Evolutionary conservation across 1,284 basidiomycete genomes (phyloP), one percentile per base, ranked within the genome.

Genomic region (Cutaneotrichosporon cutaneum): DNA sequence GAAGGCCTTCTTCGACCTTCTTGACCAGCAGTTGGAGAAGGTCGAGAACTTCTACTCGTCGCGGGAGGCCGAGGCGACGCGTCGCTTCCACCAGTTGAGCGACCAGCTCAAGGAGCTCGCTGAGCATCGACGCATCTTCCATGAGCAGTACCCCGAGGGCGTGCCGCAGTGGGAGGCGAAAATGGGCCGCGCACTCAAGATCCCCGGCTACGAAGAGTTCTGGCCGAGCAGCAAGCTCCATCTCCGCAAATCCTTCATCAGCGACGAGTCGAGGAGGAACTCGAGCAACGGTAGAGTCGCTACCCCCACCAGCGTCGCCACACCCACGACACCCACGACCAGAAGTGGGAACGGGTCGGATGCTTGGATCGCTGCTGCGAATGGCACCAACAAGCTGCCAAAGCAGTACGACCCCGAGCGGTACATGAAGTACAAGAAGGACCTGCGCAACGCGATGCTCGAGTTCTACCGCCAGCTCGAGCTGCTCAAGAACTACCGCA

Each of bases 381-480:
- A 54, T 16, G 53, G 59, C 26, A 10, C 7, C 8, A 5, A 8
- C 35, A 39, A 55, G 27, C 7, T 59, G 42, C 35, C n/a, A 18
- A 5, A 30, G n/a, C 64, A 63, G 68, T 82, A 81, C 59, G 86
- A 90, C 72, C 91, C 90, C 0, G 89, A 90, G 57, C 86, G 88
- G 59, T 97, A 95, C 78, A 82, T 86, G 47, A 83, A 86, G 54
- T 92, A 93, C 35, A 92, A 90, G 79, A 88, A 87, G 76, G 87
- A 87, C 70, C 81, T 97, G 60, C 89, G 90, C 73, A 87, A 85
- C 55, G 94, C 93, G 1, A 85, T 92, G 2, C 70, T 89, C 59
- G 94, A 96, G 72, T 90, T 90, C 76, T 94, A 96, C 80, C 86
- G 89, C 85, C 88, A 75, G 45, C 62, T 73, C 22, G 92, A 96